phyloP scores from a whole-genome alignment of 2,329 filamentous ascomycete genomes.

The Clonostachys solani region DNA sequence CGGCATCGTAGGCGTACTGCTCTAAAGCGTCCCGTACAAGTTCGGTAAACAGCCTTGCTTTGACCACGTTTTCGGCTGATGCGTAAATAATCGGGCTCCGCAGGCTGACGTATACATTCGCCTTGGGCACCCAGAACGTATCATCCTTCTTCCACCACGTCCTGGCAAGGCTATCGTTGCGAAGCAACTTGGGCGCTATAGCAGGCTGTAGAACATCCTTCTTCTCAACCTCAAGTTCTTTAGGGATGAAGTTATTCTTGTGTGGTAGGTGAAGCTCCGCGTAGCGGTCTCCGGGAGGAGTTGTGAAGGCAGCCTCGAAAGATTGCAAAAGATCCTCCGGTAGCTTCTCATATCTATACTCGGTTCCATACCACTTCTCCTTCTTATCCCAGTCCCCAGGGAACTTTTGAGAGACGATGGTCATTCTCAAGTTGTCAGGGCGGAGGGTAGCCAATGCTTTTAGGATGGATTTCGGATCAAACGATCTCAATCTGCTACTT shows the following conservation, averaged over 20 bases:
- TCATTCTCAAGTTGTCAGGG: conserved; percentile 86
- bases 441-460: conserved; percentile 69
- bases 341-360: conserved; percentile 81
- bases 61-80: conserved; percentile 73
- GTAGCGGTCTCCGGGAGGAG: conserved; percentile 54
- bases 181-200: conserved; percentile 73
- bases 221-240: conserved; percentile 89
- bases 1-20: conserved; percentile 94
- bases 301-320: conserved; percentile 56
- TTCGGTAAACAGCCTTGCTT: conserved; percentile 76
- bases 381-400: conserved; percentile 82
- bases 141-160: conserved; percentile 99
- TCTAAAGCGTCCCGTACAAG: conserved; percentile 84
- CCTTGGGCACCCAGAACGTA: conserved; percentile 96
- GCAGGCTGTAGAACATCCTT: conserved; percentile 77
- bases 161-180: conserved; percentile 75
- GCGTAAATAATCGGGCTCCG: conserved; percentile 75
- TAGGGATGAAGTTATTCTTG: conserved; percentile 94
- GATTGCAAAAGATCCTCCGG: conserved; percentile 70
- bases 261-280: conserved; percentile 79
- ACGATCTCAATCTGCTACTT: conserved; percentile 70
- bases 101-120: conserved; percentile 77
- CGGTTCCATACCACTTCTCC: conserved; percentile 97
- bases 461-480: conserved; percentile 73
- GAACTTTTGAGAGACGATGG: conserved; percentile 76